phyloP scores from a whole-genome alignment of 2,329 filamentous ascomycete genomes.

The Myriosclerotinia curreyana region DNA sequence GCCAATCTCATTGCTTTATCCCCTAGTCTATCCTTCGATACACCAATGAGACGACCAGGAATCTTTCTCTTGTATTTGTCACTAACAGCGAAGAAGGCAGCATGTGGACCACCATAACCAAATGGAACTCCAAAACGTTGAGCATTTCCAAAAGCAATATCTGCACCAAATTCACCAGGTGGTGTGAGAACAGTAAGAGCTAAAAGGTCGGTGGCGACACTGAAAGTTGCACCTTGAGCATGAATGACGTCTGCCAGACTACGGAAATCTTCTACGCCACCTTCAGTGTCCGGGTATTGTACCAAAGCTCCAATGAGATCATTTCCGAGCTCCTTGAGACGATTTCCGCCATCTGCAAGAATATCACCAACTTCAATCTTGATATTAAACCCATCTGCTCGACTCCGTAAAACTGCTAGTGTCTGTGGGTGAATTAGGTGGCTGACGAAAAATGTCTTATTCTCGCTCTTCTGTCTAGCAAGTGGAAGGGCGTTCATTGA shows the following conservation, averaged over 20 bases:
- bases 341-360: slow-evolving; percentile 58
- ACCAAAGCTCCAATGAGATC: slow-evolving; percentile 85
- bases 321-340: slow-evolving; percentile 71
- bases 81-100: slow-evolving; percentile 89
- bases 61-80: slow-evolving; percentile 95
- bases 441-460: slow-evolving; percentile 83
- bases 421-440: slow-evolving; percentile 82
- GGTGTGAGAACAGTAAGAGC: slow-evolving; percentile 84
- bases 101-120: slow-evolving; percentile 91
- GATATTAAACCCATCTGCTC: slow-evolving; percentile 89
- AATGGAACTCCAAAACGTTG: slow-evolving; percentile 91
- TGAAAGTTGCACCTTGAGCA: slow-evolving; percentile 72
- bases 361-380: slow-evolving; percentile 72
- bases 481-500: slow-evolving; percentile 73
- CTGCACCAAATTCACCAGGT: slow-evolving; percentile 90
- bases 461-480: slow-evolving; percentile 67
- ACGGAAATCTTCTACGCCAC: slow-evolving; percentile 73
- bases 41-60: slow-evolving; percentile 82
- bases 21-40: slow-evolving; percentile 87
- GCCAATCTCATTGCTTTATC: slow-evolving; percentile 78
- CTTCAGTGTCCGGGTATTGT: slow-evolving; percentile 92
- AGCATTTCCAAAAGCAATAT: slow-evolving; percentile 90
- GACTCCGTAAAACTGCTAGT: slow-evolving; percentile 75
- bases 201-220: slow-evolving; percentile 84
- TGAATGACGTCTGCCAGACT: slow-evolving; percentile 74